Evolutionary conservation across 805 yeast genomes (phyloP).

Genomic region (Candida mattraensis): DNA sequence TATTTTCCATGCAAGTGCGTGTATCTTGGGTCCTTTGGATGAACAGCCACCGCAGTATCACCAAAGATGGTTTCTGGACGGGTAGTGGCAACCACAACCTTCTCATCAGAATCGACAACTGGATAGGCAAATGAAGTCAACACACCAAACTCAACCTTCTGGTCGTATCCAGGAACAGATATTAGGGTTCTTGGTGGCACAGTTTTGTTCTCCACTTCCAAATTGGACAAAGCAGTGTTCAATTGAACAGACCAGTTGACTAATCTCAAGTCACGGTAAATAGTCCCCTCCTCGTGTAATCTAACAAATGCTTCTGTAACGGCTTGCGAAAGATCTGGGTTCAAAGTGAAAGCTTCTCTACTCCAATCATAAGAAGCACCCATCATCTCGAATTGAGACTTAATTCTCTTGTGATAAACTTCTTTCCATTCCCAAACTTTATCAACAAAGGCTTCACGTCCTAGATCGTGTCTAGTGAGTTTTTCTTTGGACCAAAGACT

Average conservation of each 20-base stretch:
- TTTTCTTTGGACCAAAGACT: constrained; percentile 85
- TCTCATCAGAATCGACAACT: constrained; percentile 83
- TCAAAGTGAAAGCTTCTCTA: constrained; percentile 91
- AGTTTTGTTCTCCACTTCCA: constrained; percentile 94
- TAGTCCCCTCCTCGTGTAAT: constrained; percentile 90
- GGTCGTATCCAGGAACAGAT: constrained; percentile 86
- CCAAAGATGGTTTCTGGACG: constrained; percentile 99
- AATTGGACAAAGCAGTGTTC: constrained; percentile 92
- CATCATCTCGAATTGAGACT: constrained; percentile 75
- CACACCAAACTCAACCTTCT: constrained; percentile 93
- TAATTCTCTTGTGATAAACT: constrained; percentile 83
- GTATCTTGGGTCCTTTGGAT: constrained; percentile 92
- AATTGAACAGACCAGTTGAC: constrained; percentile 96
- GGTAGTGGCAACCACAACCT: constrained; percentile 90
- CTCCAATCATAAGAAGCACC: constrained; percentile 98
- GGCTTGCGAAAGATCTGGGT: constrained; percentile 72
- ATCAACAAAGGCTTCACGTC: constrained; percentile 84
- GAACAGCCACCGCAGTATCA: constrained; percentile 97
- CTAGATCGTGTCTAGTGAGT: constrained; percentile 91
- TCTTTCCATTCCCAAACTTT: constrained; percentile 99
- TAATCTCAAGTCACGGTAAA: constrained; percentile 89
- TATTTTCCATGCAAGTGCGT: constrained; percentile 92
- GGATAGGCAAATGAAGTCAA: constrained; percentile 93
- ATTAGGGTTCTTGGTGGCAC: constrained; percentile 78
- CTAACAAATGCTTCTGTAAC: constrained; percentile 90